Percentiles rank a stretch among this genome's conserved stretches.
These are phyloP conservation scores for Liriodendron chinense DNA, from an alignment of 164 flowering plant species.

Conservation along the genomic window DNA sequence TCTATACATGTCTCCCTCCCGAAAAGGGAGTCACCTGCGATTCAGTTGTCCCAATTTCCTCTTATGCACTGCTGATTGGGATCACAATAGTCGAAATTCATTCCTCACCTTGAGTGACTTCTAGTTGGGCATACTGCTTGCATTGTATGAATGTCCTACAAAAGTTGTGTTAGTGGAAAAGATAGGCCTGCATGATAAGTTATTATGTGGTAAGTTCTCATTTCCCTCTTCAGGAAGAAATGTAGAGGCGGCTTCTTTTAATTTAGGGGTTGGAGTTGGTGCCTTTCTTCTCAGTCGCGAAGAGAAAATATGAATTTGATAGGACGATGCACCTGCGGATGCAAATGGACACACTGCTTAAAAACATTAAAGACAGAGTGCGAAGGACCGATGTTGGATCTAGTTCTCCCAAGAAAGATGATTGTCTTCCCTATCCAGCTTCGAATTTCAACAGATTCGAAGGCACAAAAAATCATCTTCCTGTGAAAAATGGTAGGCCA, in stretches of 20 bases:
- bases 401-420: slow-evolving; percentile 9
- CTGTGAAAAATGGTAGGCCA: slow-evolving; percentile 8
- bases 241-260: slow-evolving; percentile 34
- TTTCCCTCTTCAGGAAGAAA: slow-evolving; percentile 24
- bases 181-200: no score
- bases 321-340: slow-evolving; percentile 47
- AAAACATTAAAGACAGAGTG: slow-evolving; percentile 34
- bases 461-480: slow-evolving; percentile 13
- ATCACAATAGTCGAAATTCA: no score
- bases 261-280: slow-evolving; percentile 53
- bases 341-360: slow-evolving; percentile 48
- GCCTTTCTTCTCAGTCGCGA: slow-evolving; percentile 41
- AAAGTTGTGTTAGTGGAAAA: no score
- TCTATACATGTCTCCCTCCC: no score
- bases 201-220: no score
- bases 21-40: no score
- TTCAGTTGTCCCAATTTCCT: no score
- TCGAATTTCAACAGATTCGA: slow-evolving; percentile 18
- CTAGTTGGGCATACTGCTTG: no score
- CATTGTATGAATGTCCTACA: no score
- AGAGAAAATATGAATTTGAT: slow-evolving; percentile 45
- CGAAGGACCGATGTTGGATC: slow-evolving; percentile 20
- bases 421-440: slow-evolving; percentile 14
- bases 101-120: no score
- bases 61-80: no score